Evolutionary conservation across 805 yeast species (phyloP), one percentile per base, ranked within the genome.

Genomic region (Wickerhamiella domercqiae): DNA sequence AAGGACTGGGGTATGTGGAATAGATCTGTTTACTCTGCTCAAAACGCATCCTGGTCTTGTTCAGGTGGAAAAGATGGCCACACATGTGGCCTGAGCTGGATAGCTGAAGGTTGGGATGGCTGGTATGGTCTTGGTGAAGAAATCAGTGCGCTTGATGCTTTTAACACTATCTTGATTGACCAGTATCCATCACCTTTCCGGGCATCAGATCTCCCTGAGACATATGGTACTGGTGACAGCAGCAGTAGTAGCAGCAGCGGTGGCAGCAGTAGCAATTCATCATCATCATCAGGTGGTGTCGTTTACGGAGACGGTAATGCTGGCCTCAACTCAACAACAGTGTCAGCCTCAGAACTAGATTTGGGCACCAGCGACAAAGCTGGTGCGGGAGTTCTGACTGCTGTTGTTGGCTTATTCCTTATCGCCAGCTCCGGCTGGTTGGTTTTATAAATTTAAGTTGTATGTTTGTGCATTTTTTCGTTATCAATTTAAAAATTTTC

Each of bases 71-170:
- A 59, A 4, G 96, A 86, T 55, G 82, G 82, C 14, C 78, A 73
- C 45, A 86, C 96, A 0, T 87, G 97, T 64, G 96, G 95, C 21
- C 51, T 70, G 40, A 67, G 80, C 51, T 86, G 97, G 97, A 59
- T 70, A 3, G 47, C 44, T 15, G 54, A 55, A 6, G 73, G 71
- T 15, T 79, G 78, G 75, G 96, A 86, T 57, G 74, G 70, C 2
- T 51, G 53, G 29, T 82, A 70, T 50, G 95, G 96, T 2, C 65
- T 87, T 25, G 96, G 96, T 39, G 94, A 87, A 60, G 94, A 87
- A 60, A 78, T 81, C 70, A 61, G 76, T 24, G 94, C 95, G 0
- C 60, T 84, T 43, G 96, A 84, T 43, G 63, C 64, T 5, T 63
- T 75, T 39, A 49, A 44, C 40, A 37, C 47, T 11, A 37, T 51